Base-by-base conservation (phyloP, 768 basidiomycete species). In the Leccinum disarticulatum region DNA sequence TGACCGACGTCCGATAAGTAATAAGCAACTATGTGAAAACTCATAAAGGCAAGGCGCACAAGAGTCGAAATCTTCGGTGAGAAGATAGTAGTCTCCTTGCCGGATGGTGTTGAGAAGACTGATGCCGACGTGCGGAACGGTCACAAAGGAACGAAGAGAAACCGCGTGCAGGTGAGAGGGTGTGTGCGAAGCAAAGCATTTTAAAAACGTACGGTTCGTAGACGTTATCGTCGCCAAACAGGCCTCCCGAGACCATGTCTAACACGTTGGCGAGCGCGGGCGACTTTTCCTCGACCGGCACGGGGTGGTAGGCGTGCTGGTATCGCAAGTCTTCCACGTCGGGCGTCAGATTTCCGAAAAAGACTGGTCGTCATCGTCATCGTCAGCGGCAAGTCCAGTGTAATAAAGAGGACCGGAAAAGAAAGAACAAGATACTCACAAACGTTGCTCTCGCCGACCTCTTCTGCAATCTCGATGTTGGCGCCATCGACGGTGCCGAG, bases 381-480 rank as follows among this genome's bases (percentile, higher is more conserved):
- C 41, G 28, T 46, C 13, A 41, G 15, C 17, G 36, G 28, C 4
- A 30, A 15, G 6, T 25, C 25, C 14, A 10, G 8, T 11, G 25
- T 11, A 36, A 2, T 27, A 36, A 27, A 5, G 3, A 4, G 27
- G 27, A 27, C 27, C 27, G 27, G 27, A 1, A 11, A 38, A 22
- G 17, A 41, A 50, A 30, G 3, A 9, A 33, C 2, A 9, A 31
- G 4, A 28, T 17, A 7, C 64, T 59, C 52, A 91, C 91, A 94
- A 68, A 95, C 93, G 72, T 96, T 93, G 68, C 83, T 86, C 70
- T 94, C 92, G 31, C 95, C 96, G 51, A 94, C 88, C 72, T 97
- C 95, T 69, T 98, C 93, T 4, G 93, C 95, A 64, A 98, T 98
- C 77, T 98, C 95, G 60, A 94, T 93, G 68, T 93, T 95, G 19